A percentile compares a stretch with the other conserved stretches of the same genome.
Conservation (phyloP, 2,329 filamentous ascomycete species). For the Balansia obtecta region DNA sequence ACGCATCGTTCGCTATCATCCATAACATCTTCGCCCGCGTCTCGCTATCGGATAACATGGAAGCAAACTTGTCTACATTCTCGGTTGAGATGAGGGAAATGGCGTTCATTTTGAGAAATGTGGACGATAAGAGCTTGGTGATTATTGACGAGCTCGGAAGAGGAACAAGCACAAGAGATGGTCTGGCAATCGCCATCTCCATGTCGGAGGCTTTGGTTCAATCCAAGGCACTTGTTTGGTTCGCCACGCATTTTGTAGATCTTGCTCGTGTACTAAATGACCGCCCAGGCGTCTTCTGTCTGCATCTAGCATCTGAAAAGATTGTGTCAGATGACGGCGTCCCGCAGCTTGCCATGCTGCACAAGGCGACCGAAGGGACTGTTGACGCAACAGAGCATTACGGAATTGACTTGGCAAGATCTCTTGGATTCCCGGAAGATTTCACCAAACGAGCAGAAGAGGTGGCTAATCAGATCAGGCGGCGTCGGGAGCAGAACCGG, state of each 20-base stretch:
- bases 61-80: slow-evolving; percentile 87
- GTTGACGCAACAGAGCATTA: slow-evolving; percentile 59
- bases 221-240: slow-evolving; percentile 72
- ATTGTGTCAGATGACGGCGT: slow-evolving; percentile 33
- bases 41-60: slow-evolving; percentile 76
- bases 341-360: slow-evolving; percentile 70
- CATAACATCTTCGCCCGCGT: slow-evolving; percentile 79
- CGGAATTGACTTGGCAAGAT: slow-evolving; percentile 67
- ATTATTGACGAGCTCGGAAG: slow-evolving; percentile 89
- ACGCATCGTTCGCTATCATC: slow-evolving; percentile 68
- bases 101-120: slow-evolving; percentile 78
- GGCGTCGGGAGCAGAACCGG: slow-evolving; percentile 43
- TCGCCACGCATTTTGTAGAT: slow-evolving; percentile 85
- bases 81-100: slow-evolving; percentile 93
- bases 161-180: slow-evolving; percentile 80
- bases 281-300: slow-evolving; percentile 65
- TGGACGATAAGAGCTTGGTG: slow-evolving; percentile 62
- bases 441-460: slow-evolving; percentile 57
- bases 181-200: slow-evolving; percentile 76
- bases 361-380: slow-evolving; percentile 64
- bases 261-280: slow-evolving; percentile 64
- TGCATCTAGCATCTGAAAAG: slow-evolving; percentile 67
- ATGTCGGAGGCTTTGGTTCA: slow-evolving; percentile 81
- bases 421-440: slow-evolving; percentile 56
- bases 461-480: slow-evolving; percentile 50